A percentile compares a stretch with the other conserved stretches of the same genome.
Evolutionary conservation across 2,329 filamentous ascomycete genomes (phyloP).

Genomic region (Truncatella angustata): DNA sequence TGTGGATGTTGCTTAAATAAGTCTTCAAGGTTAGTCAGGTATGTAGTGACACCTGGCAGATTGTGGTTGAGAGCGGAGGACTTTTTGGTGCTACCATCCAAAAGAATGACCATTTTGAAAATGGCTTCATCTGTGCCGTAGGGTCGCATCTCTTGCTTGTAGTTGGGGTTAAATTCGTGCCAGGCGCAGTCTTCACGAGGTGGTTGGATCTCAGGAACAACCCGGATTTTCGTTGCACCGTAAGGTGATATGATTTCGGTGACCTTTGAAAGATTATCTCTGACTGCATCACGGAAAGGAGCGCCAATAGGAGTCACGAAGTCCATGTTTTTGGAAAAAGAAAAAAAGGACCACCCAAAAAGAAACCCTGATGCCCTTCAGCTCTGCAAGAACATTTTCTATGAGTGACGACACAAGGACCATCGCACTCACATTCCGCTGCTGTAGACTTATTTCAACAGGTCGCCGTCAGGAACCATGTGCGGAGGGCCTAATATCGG

Average conservation of each 20-base stretch:
- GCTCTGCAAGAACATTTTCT: too few relatives aligned
- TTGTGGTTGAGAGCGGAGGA: constrained; percentile 28
- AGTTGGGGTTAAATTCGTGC: constrained; percentile 26
- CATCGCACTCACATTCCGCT: too few relatives aligned
- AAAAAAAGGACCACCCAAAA: constrained; percentile 15
- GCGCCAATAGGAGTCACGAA: constrained; percentile 17
- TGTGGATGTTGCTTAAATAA: constrained; percentile 34
- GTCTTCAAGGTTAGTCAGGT: constrained; percentile 36
- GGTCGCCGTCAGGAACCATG: constrained; percentile 14
- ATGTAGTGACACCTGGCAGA: constrained; percentile 31
- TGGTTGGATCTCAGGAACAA: constrained; percentile 16
- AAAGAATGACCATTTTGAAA: constrained; percentile 26
- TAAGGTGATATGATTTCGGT: constrained; percentile 16
- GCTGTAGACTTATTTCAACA: constrained; percentile 16
- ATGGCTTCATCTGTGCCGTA: constrained; percentile 10
- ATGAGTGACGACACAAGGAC: too few relatives aligned
- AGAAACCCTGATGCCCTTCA: constrained; percentile 15
- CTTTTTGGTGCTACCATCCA: constrained; percentile 18
- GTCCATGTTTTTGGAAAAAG: constrained; percentile 16
- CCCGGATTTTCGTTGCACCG: constrained; percentile 22
- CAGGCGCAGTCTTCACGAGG: constrained; percentile 28
- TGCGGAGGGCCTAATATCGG: constrained; percentile 18
- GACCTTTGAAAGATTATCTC: constrained; percentile 10
- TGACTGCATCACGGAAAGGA: constrained; percentile 11
- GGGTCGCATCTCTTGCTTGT: constrained; percentile 22